A percentile compares a stretch with the other conserved stretches of the same genome.
Evolutionary conservation across 352 stramenopile genomes (phyloP).

Genomic region (Globisporangium irregulare): DNA sequence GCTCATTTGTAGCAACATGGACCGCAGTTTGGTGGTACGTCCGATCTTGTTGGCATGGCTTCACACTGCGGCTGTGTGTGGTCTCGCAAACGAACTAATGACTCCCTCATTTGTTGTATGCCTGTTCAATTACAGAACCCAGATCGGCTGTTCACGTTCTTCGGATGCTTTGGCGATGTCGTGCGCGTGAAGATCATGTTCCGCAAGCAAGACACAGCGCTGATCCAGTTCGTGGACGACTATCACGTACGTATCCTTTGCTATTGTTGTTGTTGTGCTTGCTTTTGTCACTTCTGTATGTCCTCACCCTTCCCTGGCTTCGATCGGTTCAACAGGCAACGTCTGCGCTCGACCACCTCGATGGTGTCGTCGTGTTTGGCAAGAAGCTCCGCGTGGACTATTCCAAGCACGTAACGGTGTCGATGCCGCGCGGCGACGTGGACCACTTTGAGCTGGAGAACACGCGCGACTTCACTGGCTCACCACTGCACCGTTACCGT

Average conservation of each 20-base stretch:
- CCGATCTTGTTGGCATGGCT: not conserved
- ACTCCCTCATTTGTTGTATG: not conserved
- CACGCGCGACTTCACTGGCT: conserved; percentile 72
- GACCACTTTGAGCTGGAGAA: conserved; percentile 84
- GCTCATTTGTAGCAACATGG: conserved; percentile 85
- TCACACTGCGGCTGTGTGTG: not conserved
- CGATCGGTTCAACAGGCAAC: conserved; percentile 35
- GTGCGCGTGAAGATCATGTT: conserved; percentile 88
- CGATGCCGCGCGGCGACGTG: conserved; percentile 76
- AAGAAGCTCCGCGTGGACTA: conserved; percentile 83
- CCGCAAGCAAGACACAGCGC: conserved; percentile 74
- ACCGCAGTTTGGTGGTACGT: conserved; percentile 59
- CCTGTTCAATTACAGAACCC: conserved; percentile 35
- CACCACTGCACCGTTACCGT: conserved; percentile 76
- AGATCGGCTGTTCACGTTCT: conserved; percentile 74
- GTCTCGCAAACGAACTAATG: not conserved
- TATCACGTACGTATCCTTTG: conserved; percentile 49
- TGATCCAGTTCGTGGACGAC: conserved; percentile 80
- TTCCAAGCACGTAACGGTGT: conserved; percentile 79
- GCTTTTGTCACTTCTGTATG: not conserved
- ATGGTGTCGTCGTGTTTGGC: conserved; percentile 69
- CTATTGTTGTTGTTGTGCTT: not conserved
- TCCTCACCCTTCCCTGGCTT: not conserved
- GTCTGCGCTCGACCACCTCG: conserved; percentile 71
- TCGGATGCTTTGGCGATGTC: conserved; percentile 83